These are phyloP conservation scores for Aspergillus carbonarius DNA, from an alignment of 2,329 filamentous ascomycete genomes.

Conservation along the genomic window DNA sequence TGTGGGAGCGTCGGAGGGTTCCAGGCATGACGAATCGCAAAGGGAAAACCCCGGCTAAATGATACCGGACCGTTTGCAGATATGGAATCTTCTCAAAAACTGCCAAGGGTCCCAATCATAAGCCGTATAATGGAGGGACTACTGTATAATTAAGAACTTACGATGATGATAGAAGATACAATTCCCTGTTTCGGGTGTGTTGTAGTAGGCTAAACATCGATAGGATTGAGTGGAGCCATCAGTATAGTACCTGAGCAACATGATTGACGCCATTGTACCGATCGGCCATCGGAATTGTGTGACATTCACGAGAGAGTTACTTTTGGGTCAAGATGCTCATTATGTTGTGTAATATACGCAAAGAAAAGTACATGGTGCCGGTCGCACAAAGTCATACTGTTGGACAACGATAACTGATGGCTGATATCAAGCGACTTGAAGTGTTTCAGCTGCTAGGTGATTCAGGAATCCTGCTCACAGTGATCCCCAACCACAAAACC, in stretches of 20 bases:
- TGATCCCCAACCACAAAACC: constrained; percentile 41
- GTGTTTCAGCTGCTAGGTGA: not conserved
- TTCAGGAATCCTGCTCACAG: constrained; percentile 15
- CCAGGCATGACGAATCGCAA: constrained; percentile 40
- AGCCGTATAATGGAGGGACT: not conserved
- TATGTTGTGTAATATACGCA: not conserved
- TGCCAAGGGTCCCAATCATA: not conserved
- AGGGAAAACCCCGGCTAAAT: constrained; percentile 31
- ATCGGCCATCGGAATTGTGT: too few relatives aligned
- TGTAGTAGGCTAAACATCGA: not conserved
- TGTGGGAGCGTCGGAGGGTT: constrained; percentile 80
- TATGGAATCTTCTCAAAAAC: not conserved
- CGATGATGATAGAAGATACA: not conserved
- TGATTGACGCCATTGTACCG: too few relatives aligned
- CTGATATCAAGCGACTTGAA: too few relatives aligned
- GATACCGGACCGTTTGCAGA: not conserved
- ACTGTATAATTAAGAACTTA: constrained; percentile 11
- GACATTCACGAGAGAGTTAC: too few relatives aligned
- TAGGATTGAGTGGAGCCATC: not conserved
- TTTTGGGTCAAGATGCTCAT: not conserved
- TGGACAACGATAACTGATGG: not conserved
- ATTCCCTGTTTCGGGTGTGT: not conserved
- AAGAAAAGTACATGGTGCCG: not conserved
- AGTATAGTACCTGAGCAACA: too few relatives aligned
- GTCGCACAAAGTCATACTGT: not conserved